phyloP scores from a whole-genome alignment of 2,329 filamentous ascomycete genomes.

The Calonectria pseudoturangicola region DNA sequence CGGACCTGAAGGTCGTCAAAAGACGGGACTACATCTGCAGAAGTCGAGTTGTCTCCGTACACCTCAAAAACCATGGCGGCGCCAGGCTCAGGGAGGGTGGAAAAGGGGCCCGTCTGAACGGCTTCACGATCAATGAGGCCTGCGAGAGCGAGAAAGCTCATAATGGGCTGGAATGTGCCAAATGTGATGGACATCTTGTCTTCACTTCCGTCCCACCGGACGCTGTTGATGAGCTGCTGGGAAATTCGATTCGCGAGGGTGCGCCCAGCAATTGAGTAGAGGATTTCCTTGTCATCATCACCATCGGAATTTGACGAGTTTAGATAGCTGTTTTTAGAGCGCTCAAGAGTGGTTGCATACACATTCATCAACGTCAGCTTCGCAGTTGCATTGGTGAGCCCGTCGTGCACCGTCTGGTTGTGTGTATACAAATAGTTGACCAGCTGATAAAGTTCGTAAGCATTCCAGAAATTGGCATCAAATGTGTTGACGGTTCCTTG shows the following conservation, averaged over 20 bases:
- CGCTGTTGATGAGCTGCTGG: slow-evolving; percentile 64
- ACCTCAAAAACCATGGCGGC: slow-evolving; percentile 85
- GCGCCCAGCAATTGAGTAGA: slow-evolving; percentile 72
- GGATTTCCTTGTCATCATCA: slow-evolving; percentile 56
- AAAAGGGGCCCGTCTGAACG: slow-evolving; percentile 63
- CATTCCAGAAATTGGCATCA: slow-evolving; percentile 67
- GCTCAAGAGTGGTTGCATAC: slow-evolving; percentile 82
- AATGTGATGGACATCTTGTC: slow-evolving; percentile 73
- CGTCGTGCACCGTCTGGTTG: slow-evolving; percentile 64
- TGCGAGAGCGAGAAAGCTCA: slow-evolving; percentile 72
- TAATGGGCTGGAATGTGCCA: slow-evolving; percentile 72
- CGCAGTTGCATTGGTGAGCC: slow-evolving; percentile 59
- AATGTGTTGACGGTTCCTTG: slow-evolving; percentile 59
- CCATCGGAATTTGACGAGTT: slow-evolving; percentile 66
- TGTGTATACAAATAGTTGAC: slow-evolving; percentile 73
- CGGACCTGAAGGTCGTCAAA: slow-evolving; percentile 68
- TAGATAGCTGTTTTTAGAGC: slow-evolving; percentile 71
- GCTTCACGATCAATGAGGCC: slow-evolving; percentile 70
- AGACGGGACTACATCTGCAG: slow-evolving; percentile 52
- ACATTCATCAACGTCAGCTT: slow-evolving; percentile 69
- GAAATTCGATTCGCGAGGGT: slow-evolving; percentile 69
- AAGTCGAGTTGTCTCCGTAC: slow-evolving; percentile 55
- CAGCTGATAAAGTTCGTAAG: slow-evolving; percentile 73
- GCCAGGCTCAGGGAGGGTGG: slow-evolving; percentile 78
- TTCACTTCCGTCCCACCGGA: slow-evolving; percentile 60